phyloP scores from a whole-genome alignment of 1,284 basidiomycete species.

The Rhodotorula glutinis region DNA sequence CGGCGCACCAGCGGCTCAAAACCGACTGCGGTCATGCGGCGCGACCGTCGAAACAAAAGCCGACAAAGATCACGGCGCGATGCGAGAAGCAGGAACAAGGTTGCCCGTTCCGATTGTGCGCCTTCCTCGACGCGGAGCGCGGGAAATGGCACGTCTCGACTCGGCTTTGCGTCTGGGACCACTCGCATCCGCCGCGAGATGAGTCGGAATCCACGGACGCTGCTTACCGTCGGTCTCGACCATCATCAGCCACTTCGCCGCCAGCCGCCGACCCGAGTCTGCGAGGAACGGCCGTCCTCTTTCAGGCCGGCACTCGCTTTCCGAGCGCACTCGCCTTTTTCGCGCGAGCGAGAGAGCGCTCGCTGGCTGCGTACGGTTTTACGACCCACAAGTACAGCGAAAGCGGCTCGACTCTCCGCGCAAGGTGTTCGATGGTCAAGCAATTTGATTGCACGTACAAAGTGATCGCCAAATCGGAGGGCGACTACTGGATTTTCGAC shows the following conservation, averaged over 20 bases:
- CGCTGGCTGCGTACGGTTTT: background rate
- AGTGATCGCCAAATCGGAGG: no score
- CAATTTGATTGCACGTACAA: no score
- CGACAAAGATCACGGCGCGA: background rate
- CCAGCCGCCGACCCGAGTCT: background rate
- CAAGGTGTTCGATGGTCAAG: no score
- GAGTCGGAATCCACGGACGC: no score
- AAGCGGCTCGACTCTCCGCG: background rate
- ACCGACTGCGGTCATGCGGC: background rate
- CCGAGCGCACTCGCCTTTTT: background rate
- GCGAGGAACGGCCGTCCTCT: background rate
- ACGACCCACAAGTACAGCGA: background rate
- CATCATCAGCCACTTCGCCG: background rate
- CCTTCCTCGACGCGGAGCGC: background rate
- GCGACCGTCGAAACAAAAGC: constrained; percentile 4
- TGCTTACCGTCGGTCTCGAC: no score
- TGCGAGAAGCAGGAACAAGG: background rate
- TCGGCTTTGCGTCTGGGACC: background rate
- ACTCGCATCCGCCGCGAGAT: background rate
- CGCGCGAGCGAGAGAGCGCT: background rate
- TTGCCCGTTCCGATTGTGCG: constrained; percentile 6
- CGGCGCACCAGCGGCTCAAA: background rate
- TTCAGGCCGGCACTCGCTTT: background rate
- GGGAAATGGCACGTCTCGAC: background rate
- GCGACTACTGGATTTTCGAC: no score